phyloP scores from a whole-genome alignment of 345 rosid species.

The Draba incana region DNA sequence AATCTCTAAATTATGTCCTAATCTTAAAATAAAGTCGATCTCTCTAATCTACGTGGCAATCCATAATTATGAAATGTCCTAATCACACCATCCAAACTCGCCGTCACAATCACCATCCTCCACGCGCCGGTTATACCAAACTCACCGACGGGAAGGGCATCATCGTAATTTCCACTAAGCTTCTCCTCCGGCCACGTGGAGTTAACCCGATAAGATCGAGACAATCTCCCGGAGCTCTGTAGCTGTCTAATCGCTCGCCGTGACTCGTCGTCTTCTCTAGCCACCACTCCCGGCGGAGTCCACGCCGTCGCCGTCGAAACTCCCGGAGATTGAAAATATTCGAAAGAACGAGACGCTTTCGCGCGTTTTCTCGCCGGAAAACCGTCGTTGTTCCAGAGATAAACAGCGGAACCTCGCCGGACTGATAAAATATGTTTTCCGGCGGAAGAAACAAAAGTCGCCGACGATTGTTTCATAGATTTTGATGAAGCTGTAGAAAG shows the following conservation, averaged over 20 bases:
- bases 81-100: slow-evolving; percentile 71
- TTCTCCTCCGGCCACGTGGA: slow-evolving; percentile 97
- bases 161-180: slow-evolving; percentile 38
- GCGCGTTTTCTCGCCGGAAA: slow-evolving; percentile 44
- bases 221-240: slow-evolving; percentile 60
- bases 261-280: slow-evolving; percentile 8
- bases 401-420: slow-evolving; percentile 73
- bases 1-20: neutral
- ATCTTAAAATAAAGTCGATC: neutral
- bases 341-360: slow-evolving; percentile 62
- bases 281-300: slow-evolving; percentile 36
- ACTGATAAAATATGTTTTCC: slow-evolving; percentile 81
- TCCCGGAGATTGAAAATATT: slow-evolving; percentile 65
- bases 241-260: slow-evolving; percentile 42
- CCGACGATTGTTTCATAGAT: slow-evolving; percentile 76
- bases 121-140: slow-evolving; percentile 52
- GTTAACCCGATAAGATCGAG: slow-evolving; percentile 55
- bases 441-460: slow-evolving; percentile 63
- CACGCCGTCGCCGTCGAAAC: slow-evolving; percentile 67
- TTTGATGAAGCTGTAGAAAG: slow-evolving; percentile 47
- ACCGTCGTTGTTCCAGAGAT: slow-evolving; percentile 66
- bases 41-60: slow-evolving; percentile 40
- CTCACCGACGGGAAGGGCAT: neutral
- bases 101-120: slow-evolving; percentile 83
- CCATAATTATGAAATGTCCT: slow-evolving; percentile 81